phyloP scores from a whole-genome alignment of 305 asterid genomes.

The Fraxinus ornus region DNA sequence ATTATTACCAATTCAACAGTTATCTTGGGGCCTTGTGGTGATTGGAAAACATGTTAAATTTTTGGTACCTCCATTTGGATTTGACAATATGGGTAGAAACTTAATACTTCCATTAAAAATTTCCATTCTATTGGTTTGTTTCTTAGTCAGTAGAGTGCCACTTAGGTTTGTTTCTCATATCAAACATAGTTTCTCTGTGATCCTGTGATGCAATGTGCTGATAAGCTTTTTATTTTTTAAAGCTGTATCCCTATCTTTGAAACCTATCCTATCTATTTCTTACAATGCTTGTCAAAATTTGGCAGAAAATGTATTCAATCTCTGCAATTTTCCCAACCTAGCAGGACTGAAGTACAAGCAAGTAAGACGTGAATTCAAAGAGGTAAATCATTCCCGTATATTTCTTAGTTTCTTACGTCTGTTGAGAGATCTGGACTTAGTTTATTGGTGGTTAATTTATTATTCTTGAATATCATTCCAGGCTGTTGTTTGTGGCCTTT shows the following conservation, averaged over 20 bases:
- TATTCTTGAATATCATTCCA: conserved; percentile 31
- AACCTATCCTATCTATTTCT: conserved; percentile 25
- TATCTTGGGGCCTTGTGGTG: background rate
- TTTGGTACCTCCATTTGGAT: conserved; percentile 1
- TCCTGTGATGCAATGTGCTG: background rate
- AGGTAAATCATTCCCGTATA: conserved; percentile 45
- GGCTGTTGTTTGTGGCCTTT: conserved; percentile 93
- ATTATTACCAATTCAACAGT: background rate
- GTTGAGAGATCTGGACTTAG: conserved; percentile 15
- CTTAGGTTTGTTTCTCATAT: background rate
- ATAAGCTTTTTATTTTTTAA: background rate
- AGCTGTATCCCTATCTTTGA: background rate
- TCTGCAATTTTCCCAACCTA: conserved; percentile 76
- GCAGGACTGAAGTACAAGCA: conserved; percentile 68
- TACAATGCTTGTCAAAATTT: conserved; percentile 25
- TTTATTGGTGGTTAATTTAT: background rate
- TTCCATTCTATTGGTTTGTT: background rate
- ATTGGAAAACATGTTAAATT: conserved; percentile 10
- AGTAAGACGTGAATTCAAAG: conserved; percentile 82
- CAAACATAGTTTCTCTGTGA: background rate
- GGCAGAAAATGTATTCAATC: conserved; percentile 97
- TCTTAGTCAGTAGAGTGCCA: background rate
- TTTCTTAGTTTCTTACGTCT: conserved; percentile 10
- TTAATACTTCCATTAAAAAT: background rate
- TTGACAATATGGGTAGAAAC: background rate